Evolutionary conservation across 2,329 filamentous ascomycete species (phyloP), one percentile per base, ranked within the genome.

Genomic region (Pseudogymnoascus sp.): DNA sequence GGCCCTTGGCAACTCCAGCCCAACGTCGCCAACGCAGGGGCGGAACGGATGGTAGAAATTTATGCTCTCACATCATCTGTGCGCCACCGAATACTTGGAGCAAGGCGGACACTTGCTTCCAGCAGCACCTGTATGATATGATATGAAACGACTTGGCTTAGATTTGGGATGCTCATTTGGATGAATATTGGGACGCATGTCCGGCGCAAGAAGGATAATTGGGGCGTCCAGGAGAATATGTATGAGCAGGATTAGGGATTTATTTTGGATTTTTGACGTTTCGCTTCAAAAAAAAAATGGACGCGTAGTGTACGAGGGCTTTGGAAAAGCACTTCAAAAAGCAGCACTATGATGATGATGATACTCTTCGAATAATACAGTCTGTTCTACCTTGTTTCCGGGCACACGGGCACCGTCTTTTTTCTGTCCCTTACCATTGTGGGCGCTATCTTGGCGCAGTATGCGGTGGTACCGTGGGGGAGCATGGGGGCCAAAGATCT

Each of bases 1-100:
- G 70, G 82, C 80, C 75, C 74, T 89, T 61, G 66, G 63, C 62
- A 72, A 72, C 58, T 76, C 73, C 61, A 74, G 69, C 58, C 72
- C 75, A n/a, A 75, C 68, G 62, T 79, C 76, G 17, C 75, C 77
- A 6, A 70, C 74, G 21, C 74, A 75, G 57, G 74, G 69, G 62
- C 72, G 74, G 62, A 68, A 66, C 59, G 69, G 71, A 35, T 76
- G 74, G 74, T 75, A 59, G n/a, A 39, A 33, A 33, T 33, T 54
- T 54, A 21, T 21, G 47, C 47, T 54, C 47, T 54, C 47, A 35
- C 47, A 54, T 54, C 47, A 54, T 54, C 47, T 54, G 47, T 54
- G 47, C 47, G 29, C 29, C 47, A 54, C 26, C 44, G 47, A 54
- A 33, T 54, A 33, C 47, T 54, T 35, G 47, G 47, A 33, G 47